A percentile compares a stretch with the other conserved stretches of the same genome.
phyloP scores from a whole-genome alignment of 257 asterid species.

The Leptodermis oblonga region DNA sequence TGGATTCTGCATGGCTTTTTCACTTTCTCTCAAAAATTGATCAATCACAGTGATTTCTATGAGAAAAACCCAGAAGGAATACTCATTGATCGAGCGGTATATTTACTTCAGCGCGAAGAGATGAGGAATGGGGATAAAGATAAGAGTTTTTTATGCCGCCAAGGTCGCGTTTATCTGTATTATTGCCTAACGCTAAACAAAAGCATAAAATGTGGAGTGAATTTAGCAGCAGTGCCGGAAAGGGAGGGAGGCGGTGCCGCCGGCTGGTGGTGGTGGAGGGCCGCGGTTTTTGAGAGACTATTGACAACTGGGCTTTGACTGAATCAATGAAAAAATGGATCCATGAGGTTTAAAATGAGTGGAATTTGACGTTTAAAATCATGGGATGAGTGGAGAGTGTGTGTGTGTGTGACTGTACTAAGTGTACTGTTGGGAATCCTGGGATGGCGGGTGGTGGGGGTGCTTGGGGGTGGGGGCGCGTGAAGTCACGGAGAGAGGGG shows the following conservation, averaged over 20 bases:
- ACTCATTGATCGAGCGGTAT: too few relatives aligned
- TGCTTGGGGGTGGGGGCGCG: slow-evolving; percentile 6
- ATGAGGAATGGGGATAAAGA: slow-evolving; percentile 14
- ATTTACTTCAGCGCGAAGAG: background rate
- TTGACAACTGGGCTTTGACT: slow-evolving; percentile 14
- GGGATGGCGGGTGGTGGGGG: background rate
- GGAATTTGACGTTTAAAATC: background rate
- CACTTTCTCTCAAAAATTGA: too few relatives aligned
- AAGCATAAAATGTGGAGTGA: slow-evolving; percentile 19
- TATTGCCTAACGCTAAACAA: background rate
- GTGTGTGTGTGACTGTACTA: background rate
- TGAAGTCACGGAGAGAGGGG: background rate
- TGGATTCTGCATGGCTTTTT: slow-evolving; percentile 27
- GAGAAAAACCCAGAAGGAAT: background rate
- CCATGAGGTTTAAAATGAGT: too few relatives aligned
- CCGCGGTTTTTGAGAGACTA: slow-evolving; percentile 1
- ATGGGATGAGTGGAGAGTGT: background rate
- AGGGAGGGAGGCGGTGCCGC: background rate
- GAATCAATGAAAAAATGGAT: too few relatives aligned
- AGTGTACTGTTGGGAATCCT: background rate
- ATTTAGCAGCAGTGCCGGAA: slow-evolving; percentile 1
- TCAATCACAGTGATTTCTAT: background rate
- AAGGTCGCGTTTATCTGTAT: slow-evolving; percentile 9
- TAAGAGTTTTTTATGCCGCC: slow-evolving; percentile 41
- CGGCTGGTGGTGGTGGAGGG: slow-evolving; percentile 1